Conservation (phyloP, 805 yeast genomes). For the Lachancea meyersii region DNA sequence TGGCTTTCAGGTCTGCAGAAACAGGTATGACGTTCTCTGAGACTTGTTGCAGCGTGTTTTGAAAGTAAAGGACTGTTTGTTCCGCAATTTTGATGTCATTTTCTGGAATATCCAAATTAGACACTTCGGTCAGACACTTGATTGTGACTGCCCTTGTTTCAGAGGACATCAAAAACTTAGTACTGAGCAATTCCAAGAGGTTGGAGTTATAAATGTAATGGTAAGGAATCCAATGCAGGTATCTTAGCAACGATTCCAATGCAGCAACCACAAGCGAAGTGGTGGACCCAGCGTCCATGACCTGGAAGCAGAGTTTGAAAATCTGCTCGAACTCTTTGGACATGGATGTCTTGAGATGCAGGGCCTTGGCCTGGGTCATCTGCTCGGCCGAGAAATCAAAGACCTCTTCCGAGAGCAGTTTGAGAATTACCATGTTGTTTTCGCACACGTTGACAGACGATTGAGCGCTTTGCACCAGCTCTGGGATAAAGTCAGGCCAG, state of each 20-base stretch:
- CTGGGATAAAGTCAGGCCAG: conserved; percentile 97
- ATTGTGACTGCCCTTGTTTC: conserved; percentile 80
- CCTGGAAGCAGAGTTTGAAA: conserved; percentile 88
- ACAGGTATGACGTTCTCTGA: conserved; percentile 60
- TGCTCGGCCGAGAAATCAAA: conserved; percentile 94
- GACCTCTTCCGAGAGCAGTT: conserved; percentile 87
- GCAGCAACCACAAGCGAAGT: conserved; percentile 82
- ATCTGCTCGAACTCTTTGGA: conserved; percentile 88
- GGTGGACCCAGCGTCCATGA: conserved; percentile 80
- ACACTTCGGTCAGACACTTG: conserved; percentile 89
- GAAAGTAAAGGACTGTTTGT: conserved; percentile 64
- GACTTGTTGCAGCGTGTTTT: conserved; percentile 65
- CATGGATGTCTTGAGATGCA: conserved; percentile 74
- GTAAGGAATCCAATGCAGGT: conserved; percentile 90
- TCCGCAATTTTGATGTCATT: conserved; percentile 36
- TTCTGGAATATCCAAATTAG: conserved; percentile 55
- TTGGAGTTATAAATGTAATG: conserved; percentile 87
- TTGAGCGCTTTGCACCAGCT: conserved; percentile 76
- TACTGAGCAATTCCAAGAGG: conserved; percentile 61
- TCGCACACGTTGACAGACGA: conserved; percentile 92
- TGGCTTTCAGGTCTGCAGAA: conserved; percentile 59
- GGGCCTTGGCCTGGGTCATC: conserved; percentile 93
- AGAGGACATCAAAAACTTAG: conserved; percentile 68
- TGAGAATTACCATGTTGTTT: conserved; percentile 90
- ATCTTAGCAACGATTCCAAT: conserved; percentile 70